phyloP scores from a whole-genome alignment of 2,329 filamentous ascomycete genomes.

The Fusarium sp. region DNA sequence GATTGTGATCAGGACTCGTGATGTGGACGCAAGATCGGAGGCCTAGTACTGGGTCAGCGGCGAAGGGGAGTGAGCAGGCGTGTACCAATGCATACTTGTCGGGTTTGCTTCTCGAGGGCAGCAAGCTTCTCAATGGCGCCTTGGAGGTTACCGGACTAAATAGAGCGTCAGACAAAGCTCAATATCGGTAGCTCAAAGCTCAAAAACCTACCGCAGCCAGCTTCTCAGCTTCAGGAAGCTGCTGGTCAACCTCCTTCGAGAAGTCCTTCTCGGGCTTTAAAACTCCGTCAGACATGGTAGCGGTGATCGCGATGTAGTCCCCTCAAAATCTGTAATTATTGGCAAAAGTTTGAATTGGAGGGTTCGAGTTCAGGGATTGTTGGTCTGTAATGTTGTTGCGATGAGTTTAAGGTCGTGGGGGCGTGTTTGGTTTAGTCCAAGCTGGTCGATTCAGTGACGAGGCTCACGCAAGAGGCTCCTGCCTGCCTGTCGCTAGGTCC shows the following conservation, averaged over 20 bases:
- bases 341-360: not conserved
- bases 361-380: constrained; percentile 8
- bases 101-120: constrained; percentile 92
- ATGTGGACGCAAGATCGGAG: constrained; percentile 95
- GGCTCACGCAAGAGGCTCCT: constrained; percentile 53
- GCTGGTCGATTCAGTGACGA: constrained; percentile 45
- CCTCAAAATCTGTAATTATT: not conserved
- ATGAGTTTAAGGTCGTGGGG: constrained; percentile 35
- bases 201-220: constrained; percentile 79
- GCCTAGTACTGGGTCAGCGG: constrained; percentile 64
- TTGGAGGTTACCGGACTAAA: constrained; percentile 75
- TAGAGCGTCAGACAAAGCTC: constrained; percentile 18
- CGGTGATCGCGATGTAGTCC: constrained; percentile 10
- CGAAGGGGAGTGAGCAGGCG: constrained; percentile 19
- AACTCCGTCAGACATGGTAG: constrained; percentile 79
- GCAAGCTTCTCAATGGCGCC: constrained; percentile 94
- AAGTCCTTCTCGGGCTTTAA: constrained; percentile 99
- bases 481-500: constrained; percentile 47
- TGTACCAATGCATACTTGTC: constrained; percentile 73
- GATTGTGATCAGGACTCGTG: constrained; percentile 85
- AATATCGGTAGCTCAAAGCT: not conserved
- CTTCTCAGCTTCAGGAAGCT: constrained; percentile 89
- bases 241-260: constrained; percentile 92
- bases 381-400: constrained; percentile 31
- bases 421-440: constrained; percentile 40